A percentile compares a stretch with the other conserved stretches of the same genome.
phyloP scores from a whole-genome alignment of 495 filamentous ascomycete genomes.

The Bacidia rubella region DNA sequence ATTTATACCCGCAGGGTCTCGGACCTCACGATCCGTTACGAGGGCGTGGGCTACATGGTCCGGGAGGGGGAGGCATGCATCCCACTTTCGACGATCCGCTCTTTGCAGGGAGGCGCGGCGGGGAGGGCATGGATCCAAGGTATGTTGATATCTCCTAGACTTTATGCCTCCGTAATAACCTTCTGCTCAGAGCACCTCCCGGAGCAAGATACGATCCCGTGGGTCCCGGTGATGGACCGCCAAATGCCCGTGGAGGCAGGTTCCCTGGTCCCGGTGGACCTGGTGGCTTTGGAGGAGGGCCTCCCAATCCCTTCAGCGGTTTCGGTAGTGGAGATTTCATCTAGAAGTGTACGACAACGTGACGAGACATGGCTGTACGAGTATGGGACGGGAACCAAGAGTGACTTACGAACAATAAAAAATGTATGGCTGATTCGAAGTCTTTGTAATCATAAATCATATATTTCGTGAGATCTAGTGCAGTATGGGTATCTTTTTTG shows the following conservation, averaged over 20 bases:
- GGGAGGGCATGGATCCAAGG: slow-evolving; percentile 23
- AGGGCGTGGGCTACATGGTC: slow-evolving; percentile 44
- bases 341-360: slow-evolving; percentile 19
- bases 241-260: slow-evolving; percentile 37
- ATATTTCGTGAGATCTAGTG: not conserved
- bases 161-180: not conserved
- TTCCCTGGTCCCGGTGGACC: slow-evolving; percentile 31
- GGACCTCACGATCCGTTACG: slow-evolving; percentile 74
- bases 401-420: not conserved
- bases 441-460: no score
- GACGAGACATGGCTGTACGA: no score
- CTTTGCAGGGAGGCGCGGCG: slow-evolving; percentile 50
- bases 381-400: not conserved
- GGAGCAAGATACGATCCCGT: slow-evolving; percentile 69
- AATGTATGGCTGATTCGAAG: no score
- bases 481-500: not conserved
- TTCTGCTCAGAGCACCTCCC: slow-evolving; percentile 34
- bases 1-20: slow-evolving; percentile 77
- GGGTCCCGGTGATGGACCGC: slow-evolving; percentile 53
- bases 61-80: slow-evolving; percentile 67
- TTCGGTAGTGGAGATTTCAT: slow-evolving; percentile 60
- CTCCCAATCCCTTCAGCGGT: slow-evolving; percentile 47
- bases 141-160: slow-evolving; percentile 16
- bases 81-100: slow-evolving; percentile 89
- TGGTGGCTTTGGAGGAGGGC: slow-evolving; percentile 28